Evolutionary conservation across 2,329 filamentous ascomycete genomes (phyloP), one percentile per base, ranked within the genome.

Genomic region (Diaporthe sp.): DNA sequence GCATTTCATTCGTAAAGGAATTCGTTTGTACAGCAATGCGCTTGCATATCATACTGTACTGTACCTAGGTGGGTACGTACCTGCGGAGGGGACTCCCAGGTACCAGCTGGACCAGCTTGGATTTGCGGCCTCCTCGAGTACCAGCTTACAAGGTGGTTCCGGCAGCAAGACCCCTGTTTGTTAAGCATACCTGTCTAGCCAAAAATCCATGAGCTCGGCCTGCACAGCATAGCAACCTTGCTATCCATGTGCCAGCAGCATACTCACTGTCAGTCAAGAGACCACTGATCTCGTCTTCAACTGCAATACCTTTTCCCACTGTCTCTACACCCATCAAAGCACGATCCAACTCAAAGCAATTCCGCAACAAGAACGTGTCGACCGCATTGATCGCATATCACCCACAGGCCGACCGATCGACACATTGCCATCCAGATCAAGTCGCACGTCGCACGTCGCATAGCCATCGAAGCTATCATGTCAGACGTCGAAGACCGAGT

Each of bases 401-500:
- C 65, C 8, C 22, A 20, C 31, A 25, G 31, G n/a, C 34, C 49
- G 15, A 20, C 34, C 15, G 28, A n/a, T 5, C 65, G 22, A 25
- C 65, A 13, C 34, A 55, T 55, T 8, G 22, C 34, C 49, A 22
- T 55, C 34, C n/a, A 20, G 65, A 39, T 9, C 49, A 17, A 13
- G 47, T 17, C 34, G 49, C 49, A 17, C 22, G 47, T n/a, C 49
- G 49, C 49, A 28, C 65, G 15, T 57, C 49, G 37, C 58, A 37
- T 4, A 55, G 39, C 53, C 22, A n/a, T n/a, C 37, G 42, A 61
- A 53, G 37, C 75, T 42, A 81, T 58, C 65, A 91, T 91, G 89
- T 91, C 89, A 25, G 89, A 91, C 79, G 89, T 88, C 1, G 90
- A 91, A 77, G 89, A 90, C 72, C 84, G 84, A 72, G 82, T 89